phyloP scores from a whole-genome alignment of 148 eudicot genomes.

The Camellia japonica region DNA sequence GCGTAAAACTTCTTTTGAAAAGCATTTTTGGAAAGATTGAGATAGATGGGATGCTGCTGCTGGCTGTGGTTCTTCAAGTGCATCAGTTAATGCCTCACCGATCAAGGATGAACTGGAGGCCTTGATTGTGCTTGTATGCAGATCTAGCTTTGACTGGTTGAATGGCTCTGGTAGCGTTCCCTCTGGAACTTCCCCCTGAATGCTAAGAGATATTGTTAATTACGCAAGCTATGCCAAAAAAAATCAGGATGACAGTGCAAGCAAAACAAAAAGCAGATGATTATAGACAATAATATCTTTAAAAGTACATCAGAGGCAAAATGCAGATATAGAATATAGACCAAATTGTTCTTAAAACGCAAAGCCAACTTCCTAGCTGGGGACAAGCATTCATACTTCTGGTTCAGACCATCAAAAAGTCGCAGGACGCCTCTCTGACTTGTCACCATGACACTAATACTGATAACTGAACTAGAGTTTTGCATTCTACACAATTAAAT shows the following conservation, averaged over 20 bases:
- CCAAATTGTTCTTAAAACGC: too few species aligned
- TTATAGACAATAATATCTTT: neutral
- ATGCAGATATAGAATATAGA: neutral
- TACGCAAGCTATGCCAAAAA: neutral
- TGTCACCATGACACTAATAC: neutral
- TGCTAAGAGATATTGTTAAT: conserved; percentile 4
- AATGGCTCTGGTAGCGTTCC: conserved; percentile 65
- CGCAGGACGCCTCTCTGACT: neutral
- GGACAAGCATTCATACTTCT: neutral
- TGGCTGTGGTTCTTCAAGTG: conserved; percentile 3
- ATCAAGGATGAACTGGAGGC: conserved; percentile 11
- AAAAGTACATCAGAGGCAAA: neutral
- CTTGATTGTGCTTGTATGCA: conserved; percentile 15
- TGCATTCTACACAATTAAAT: neutral
- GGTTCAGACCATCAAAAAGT: neutral
- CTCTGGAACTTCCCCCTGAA: conserved; percentile 72
- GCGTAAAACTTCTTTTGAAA: conserved; percentile 33
- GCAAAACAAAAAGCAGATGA: neutral
- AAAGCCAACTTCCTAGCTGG: neutral
- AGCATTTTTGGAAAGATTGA: conserved; percentile 49
- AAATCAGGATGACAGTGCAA: neutral
- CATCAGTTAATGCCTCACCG: conserved; percentile 2
- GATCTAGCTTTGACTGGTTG: conserved; percentile 33
- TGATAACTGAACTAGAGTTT: neutral
- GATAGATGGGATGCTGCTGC: conserved; percentile 50